Percentiles rank a stretch among this genome's conserved stretches.
phyloP scores from a whole-genome alignment of 805 yeast genomes.

The Cyberlindnera mycetangii region DNA sequence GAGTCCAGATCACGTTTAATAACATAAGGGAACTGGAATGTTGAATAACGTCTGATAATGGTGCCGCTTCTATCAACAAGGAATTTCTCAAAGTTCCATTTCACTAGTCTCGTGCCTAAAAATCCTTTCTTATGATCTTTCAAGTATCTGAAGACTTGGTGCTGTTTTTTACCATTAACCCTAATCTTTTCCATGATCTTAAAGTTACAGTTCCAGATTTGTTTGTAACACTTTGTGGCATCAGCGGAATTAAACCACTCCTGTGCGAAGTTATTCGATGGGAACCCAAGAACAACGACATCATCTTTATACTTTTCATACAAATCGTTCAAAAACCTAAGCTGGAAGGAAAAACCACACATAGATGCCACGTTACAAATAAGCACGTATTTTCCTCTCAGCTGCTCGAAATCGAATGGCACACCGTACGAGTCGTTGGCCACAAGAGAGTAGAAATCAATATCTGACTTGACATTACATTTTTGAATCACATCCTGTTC shows the following conservation, averaged over 20 bases:
- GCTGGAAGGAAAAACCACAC: constrained; percentile 78
- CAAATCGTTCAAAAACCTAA: constrained; percentile 64
- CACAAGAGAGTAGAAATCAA: constrained; percentile 57
- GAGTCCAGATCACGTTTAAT: constrained; percentile 7
- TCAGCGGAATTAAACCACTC: constrained; percentile 64
- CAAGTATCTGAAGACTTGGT: constrained; percentile 66
- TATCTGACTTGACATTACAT: background rate
- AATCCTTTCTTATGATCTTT: constrained; percentile 56
- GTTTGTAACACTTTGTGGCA: constrained; percentile 72
- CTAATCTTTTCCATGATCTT: constrained; percentile 74
- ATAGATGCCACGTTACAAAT: constrained; percentile 88
- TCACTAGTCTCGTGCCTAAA: constrained; percentile 62
- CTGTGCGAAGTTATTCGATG: constrained; percentile 84
- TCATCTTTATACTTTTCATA: constrained; percentile 59
- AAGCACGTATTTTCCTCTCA: constrained; percentile 77
- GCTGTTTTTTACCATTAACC: constrained; percentile 72
- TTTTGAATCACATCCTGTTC: background rate
- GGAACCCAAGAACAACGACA: constrained; percentile 82
- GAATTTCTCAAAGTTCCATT: constrained; percentile 78
- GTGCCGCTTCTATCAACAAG: constrained; percentile 51
- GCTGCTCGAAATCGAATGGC: constrained; percentile 53
- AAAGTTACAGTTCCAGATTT: constrained; percentile 75
- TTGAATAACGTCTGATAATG: constrained; percentile 53
- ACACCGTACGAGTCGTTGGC: constrained; percentile 58
- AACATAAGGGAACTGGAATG: constrained; percentile 5